Percentiles rank a stretch among this genome's conserved stretches.
These are phyloP conservation scores for Aspergillus sp. DNA, from an alignment of 2,329 filamentous ascomycete species.

Conservation along the genomic window DNA sequence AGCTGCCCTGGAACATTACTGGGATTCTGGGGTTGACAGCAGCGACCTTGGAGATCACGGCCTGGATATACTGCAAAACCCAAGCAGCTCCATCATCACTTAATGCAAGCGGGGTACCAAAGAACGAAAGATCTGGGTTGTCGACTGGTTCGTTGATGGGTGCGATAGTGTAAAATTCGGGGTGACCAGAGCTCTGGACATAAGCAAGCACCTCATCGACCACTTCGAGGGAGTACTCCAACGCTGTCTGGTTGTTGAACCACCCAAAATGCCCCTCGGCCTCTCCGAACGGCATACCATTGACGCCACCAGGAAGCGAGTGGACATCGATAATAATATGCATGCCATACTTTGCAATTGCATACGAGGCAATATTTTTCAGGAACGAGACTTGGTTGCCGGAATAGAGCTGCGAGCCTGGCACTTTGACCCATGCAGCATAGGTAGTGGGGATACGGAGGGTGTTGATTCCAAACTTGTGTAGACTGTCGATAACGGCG, in stretches of 20 bases:
- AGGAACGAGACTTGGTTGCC: slow-evolving; percentile 27
- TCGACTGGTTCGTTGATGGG: slow-evolving; percentile 32
- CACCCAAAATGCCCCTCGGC: slow-evolving; percentile 26
- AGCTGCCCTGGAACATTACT: slow-evolving; percentile 33
- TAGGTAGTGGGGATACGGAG: slow-evolving; percentile 19
- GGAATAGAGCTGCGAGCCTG: slow-evolving; percentile 29
- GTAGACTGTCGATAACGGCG: slow-evolving; percentile 11
- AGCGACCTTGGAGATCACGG: slow-evolving; percentile 26
- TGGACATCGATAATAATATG: slow-evolving; percentile 30
- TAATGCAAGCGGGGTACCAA: slow-evolving; percentile 30
- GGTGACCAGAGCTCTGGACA: slow-evolving; percentile 23
- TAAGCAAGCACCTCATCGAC: slow-evolving; percentile 26
- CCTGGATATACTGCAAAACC: slow-evolving; percentile 29
- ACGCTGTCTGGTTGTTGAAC: slow-evolving; percentile 27
- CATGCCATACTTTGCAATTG: slow-evolving; percentile 28
- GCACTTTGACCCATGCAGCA: slow-evolving; percentile 23
- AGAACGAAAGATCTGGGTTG: slow-evolving; percentile 27
- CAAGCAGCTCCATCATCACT: slow-evolving; percentile 27
- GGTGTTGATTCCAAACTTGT: slow-evolving; percentile 1
- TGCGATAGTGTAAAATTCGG: slow-evolving; percentile 26
- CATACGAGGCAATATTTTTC: slow-evolving; percentile 26
- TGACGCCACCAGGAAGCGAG: slow-evolving; percentile 29
- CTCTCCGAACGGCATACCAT: slow-evolving; percentile 30
- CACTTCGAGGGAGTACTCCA: slow-evolving; percentile 27
- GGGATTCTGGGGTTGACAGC: slow-evolving; percentile 25